phyloP scores from a whole-genome alignment of 257 asterid species.

The Avicennia marina region DNA sequence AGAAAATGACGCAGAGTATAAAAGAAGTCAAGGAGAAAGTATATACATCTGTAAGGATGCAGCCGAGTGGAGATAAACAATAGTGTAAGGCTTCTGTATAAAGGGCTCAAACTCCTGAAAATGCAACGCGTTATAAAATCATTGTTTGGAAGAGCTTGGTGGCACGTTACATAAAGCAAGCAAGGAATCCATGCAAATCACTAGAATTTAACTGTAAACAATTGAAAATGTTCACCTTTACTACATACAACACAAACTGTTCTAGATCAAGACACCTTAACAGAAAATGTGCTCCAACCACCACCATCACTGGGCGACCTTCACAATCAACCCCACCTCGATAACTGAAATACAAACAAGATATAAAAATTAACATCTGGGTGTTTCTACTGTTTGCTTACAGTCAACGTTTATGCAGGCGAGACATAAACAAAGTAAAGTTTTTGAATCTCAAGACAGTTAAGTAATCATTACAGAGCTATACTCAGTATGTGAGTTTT shows the following conservation, averaged over 20 bases:
- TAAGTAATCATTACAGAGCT: too few relatives aligned
- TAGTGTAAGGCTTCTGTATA: slow-evolving; percentile 89
- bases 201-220: too few relatives aligned
- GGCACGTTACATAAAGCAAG: too few relatives aligned
- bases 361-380: background rate
- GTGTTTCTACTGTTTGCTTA: too few relatives aligned
- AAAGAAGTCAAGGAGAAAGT: too few relatives aligned
- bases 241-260: slow-evolving; percentile 51
- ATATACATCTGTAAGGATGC: slow-evolving; percentile 86
- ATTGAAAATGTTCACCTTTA: slow-evolving; percentile 39
- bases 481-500: too few relatives aligned
- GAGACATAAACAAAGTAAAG: too few relatives aligned
- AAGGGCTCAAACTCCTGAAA: slow-evolving; percentile 95
- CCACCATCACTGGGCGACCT: slow-evolving; percentile 76
- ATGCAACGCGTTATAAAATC: too few relatives aligned
- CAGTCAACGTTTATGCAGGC: too few relatives aligned
- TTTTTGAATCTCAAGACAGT: too few relatives aligned
- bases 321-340: slow-evolving; percentile 77
- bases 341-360: slow-evolving; percentile 39
- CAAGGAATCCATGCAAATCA: background rate
- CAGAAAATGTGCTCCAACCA: slow-evolving; percentile 83
- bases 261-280: slow-evolving; percentile 72
- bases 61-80: slow-evolving; percentile 91
- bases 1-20: too few relatives aligned
- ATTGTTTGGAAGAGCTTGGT: too few relatives aligned